These are phyloP conservation scores for Xylaria bambusicola DNA, from an alignment of 495 filamentous ascomycete species.

Conservation along the genomic window DNA sequence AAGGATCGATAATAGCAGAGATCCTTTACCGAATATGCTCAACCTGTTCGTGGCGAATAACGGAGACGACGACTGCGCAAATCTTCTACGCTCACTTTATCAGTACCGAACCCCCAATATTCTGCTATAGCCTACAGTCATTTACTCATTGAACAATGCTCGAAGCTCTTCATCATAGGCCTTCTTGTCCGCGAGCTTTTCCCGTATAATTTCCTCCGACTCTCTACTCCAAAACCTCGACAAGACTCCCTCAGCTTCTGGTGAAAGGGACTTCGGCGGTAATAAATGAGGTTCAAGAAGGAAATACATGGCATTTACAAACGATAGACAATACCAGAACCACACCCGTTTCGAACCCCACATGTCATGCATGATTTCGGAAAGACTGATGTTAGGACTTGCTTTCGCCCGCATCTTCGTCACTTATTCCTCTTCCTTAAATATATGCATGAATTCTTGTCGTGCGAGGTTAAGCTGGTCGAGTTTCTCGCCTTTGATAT, in stretches of 20 bases:
- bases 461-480: slow-evolving; percentile 15
- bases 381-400: slow-evolving; percentile 7
- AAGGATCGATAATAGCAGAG: slow-evolving; percentile 15
- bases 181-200: slow-evolving; percentile 9
- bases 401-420: background rate
- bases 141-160: background rate
- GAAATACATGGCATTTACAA: slow-evolving; percentile 29
- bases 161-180: slow-evolving; percentile 9
- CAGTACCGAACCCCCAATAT: background rate
- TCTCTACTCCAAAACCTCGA: slow-evolving; percentile 20
- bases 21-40: background rate
- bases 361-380: slow-evolving; percentile 16
- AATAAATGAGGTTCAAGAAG: slow-evolving; percentile 28
- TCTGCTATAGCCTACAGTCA: background rate
- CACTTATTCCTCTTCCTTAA: slow-evolving; percentile 22
- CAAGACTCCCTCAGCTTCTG: slow-evolving; percentile 18
- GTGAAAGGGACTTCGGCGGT: slow-evolving; percentile 22
- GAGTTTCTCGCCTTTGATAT: slow-evolving; percentile 14
- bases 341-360: slow-evolving; percentile 27
- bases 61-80: background rate
- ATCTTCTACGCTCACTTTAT: background rate
- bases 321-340: slow-evolving; percentile 28
- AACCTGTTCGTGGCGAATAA: background rate
- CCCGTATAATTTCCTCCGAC: slow-evolving; percentile 1
- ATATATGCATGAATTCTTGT: slow-evolving; percentile 22